Percentiles rank a stretch among this genome's conserved stretches.
These are phyloP conservation scores for Glycine tomentella DNA, from an alignment of 306 rosid genomes.

Conservation along the genomic window DNA sequence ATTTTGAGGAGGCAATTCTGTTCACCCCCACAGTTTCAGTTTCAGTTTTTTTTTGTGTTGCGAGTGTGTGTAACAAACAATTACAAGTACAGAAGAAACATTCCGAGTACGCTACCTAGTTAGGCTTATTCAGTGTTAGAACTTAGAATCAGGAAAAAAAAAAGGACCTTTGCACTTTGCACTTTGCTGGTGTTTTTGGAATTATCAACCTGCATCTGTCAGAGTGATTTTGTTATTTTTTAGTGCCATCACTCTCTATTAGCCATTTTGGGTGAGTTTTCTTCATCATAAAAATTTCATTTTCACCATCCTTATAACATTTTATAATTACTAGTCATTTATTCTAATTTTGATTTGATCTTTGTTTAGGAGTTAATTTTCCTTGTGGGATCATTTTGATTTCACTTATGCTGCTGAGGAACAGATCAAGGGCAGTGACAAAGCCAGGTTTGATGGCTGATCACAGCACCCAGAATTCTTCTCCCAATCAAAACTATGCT, in stretches of 20 bases:
- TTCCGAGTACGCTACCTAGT: slow-evolving; percentile 5
- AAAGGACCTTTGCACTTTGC: neutral
- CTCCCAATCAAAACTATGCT: slow-evolving; percentile 51
- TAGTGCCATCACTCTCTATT: slow-evolving; percentile 11
- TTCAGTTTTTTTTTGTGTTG: neutral
- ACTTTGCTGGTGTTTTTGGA: slow-evolving; percentile 12
- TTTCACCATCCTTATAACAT: neutral
- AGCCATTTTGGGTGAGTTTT: slow-evolving; percentile 48
- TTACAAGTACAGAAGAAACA: slow-evolving; percentile 38
- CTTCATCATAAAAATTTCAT: neutral
- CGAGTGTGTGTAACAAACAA: neutral
- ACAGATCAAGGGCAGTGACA: slow-evolving; percentile 82
- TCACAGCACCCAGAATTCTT: slow-evolving; percentile 65
- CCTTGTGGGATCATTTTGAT: neutral
- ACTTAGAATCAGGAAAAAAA: slow-evolving; percentile 3
- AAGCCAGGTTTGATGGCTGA: slow-evolving; percentile 89
- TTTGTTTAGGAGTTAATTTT: slow-evolving; percentile 31
- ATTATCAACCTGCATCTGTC: slow-evolving; percentile 23
- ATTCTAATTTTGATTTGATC: slow-evolving; percentile 8
- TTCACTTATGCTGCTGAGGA: slow-evolving; percentile 67
- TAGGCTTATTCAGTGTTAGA: neutral
- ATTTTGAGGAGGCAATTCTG: slow-evolving; percentile 39
- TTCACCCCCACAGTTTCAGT: neutral
- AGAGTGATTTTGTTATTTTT: slow-evolving; percentile 33
- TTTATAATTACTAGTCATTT: neutral